These are phyloP conservation scores for Pilobolus umbonatus DNA, from an alignment of 192 early-diverging fungal species.

Conservation along the genomic window DNA sequence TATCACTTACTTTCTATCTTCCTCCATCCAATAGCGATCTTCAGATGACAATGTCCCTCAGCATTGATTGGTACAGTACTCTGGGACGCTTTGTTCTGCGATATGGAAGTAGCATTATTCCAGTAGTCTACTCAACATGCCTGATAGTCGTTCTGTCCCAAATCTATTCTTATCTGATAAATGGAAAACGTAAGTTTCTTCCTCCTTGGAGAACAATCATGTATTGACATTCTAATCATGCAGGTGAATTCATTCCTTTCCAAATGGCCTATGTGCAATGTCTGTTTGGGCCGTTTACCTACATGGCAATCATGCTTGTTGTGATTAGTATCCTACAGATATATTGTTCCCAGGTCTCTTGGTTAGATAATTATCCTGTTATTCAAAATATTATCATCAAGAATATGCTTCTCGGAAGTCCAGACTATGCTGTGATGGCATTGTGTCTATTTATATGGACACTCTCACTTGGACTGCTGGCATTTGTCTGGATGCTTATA, in stretches of 20 bases:
- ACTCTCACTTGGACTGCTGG: background rate
- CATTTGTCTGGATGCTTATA: background rate
- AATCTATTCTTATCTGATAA: background rate
- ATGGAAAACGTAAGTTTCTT: conserved; percentile 3
- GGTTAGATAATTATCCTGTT: background rate
- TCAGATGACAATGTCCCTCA: conserved; percentile 41
- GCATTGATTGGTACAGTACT: conserved; percentile 62
- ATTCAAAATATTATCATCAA: background rate
- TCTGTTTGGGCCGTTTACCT: background rate
- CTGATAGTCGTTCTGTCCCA: background rate
- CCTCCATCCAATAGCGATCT: too few species aligned
- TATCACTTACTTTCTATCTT: too few species aligned
- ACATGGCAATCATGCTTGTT: background rate
- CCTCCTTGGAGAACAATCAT: background rate
- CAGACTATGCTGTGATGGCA: background rate
- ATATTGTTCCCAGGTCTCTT: background rate
- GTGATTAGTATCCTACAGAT: background rate
- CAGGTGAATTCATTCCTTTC: conserved; percentile 1
- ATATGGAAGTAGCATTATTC: conserved; percentile 45
- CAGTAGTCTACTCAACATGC: background rate
- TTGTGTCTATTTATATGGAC: background rate
- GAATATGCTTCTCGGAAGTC: background rate
- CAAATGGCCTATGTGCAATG: background rate
- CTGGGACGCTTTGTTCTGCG: conserved; percentile 62
- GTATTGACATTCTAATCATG: background rate